Evolutionary conservation across 1,284 basidiomycete species (phyloP).

Genomic region (Wallemia hederae): DNA sequence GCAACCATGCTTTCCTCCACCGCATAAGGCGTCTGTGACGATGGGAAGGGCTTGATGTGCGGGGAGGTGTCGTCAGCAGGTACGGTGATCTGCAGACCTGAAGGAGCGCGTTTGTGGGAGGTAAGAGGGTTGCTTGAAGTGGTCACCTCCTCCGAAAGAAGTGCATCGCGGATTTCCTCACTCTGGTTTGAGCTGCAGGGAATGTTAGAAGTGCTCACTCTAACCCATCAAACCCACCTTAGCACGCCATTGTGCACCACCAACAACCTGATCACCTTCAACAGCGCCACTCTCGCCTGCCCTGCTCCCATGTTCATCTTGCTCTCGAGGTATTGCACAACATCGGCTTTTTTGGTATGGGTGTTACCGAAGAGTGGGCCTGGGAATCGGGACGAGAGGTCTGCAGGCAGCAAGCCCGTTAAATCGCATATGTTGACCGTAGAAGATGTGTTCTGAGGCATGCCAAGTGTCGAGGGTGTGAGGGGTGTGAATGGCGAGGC

Average conservation of each 20-base stretch:
- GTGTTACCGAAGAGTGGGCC: conserved; percentile 47
- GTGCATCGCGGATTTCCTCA: conserved; percentile 27
- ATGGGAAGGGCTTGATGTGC: conserved; percentile 8
- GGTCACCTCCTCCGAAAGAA: conserved; percentile 27
- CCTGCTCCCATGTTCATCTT: conserved; percentile 35
- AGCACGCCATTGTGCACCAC: conserved; percentile 61
- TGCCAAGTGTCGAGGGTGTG: neutral
- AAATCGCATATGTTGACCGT: neutral
- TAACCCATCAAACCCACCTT: conserved; percentile 24
- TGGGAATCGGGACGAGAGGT: conserved; percentile 33
- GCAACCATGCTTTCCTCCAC: conserved; percentile 9
- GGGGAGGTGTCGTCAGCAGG: conserved; percentile 2
- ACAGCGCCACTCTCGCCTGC: conserved; percentile 32
- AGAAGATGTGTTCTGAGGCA: neutral
- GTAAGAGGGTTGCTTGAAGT: neutral
- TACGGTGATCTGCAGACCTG: neutral
- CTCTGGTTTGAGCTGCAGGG: conserved; percentile 35
- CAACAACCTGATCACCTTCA: conserved; percentile 44
- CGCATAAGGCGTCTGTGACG: neutral
- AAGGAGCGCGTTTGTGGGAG: neutral
- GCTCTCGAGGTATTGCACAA: conserved; percentile 34
- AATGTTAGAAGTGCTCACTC: neutral
- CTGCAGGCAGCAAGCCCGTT: conserved; percentile 13
- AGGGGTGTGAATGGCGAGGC: neutral
- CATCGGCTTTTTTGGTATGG: conserved; percentile 52